Conservation (phyloP, 371 early-diverging fungal genomes). For the Lichtheimia ramosa region DNA sequence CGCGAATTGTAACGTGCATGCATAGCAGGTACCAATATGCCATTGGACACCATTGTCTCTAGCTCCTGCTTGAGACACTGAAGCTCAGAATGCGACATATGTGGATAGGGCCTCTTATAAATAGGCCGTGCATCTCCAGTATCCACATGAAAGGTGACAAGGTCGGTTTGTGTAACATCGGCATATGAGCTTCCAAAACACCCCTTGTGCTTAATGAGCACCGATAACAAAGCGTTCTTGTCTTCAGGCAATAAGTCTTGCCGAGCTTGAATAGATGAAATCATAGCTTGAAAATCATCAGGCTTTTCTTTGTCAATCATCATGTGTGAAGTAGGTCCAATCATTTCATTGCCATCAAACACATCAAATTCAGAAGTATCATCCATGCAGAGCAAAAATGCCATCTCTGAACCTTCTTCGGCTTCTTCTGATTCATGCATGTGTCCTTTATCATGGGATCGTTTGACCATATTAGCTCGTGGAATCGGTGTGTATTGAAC, state of each 20-base stretch:
- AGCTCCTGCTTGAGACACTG: not conserved
- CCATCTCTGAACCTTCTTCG: too few relatives aligned
- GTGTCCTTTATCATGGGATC: too few relatives aligned
- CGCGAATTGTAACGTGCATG: not conserved
- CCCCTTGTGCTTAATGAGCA: not conserved
- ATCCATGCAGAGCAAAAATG: too few relatives aligned
- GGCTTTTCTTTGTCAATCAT: too few relatives aligned
- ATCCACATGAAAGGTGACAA: not conserved
- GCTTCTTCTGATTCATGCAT: too few relatives aligned
- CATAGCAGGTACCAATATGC: not conserved
- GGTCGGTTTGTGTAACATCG: not conserved
- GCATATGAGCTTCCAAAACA: not conserved
- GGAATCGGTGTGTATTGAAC: too few relatives aligned
- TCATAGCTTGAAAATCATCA: too few relatives aligned
- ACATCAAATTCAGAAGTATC: too few relatives aligned
- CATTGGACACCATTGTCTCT: not conserved
- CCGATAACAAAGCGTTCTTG: not conserved
- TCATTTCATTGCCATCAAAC: too few relatives aligned
- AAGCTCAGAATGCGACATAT: not conserved
- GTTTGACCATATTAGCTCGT: too few relatives aligned
- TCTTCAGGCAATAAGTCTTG: not conserved
- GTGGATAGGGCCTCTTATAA: not conserved
- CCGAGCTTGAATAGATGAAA: too few relatives aligned
- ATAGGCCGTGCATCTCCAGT: conserved; percentile 1
- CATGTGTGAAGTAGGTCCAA: too few relatives aligned